Evolutionary conservation across 2,329 filamentous ascomycete species (phyloP), one percentile per base, ranked within the genome.

Genomic region (Aureobasidium sp.): DNA sequence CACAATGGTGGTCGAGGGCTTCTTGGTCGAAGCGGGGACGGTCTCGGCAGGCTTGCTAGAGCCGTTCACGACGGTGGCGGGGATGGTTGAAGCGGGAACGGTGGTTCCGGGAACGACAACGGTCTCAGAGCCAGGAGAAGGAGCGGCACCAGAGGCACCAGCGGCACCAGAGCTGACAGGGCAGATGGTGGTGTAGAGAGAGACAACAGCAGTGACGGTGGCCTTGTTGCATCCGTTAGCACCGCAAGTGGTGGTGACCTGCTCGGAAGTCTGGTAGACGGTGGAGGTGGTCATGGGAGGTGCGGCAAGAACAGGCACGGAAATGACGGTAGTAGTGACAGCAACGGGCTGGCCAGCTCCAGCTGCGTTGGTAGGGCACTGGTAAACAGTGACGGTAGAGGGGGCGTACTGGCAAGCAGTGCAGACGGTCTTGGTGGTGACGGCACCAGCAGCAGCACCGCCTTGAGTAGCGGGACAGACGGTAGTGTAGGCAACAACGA

Each of bases 151-250:
- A 12, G 36, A 37, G 12, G 39, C 39, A 26, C 26, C 27, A 17
- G 51, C 20, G 4, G n/a, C 20, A 3, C 36, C 52, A 37, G 57
- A 43, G 47, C 44, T 62, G 26, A 36, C 41, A 8, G 61, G 61
- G 61, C 61, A 63, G 43, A 63, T 44, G 9, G 61, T 63, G 61
- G 61, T 63, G 61, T 63, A 63, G 17, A 51, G 43, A 27, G 34
- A 29, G n/a, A 63, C 44, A 13, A 57, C 61, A n/a, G 44, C 52
- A 17, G 61, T 63, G 24, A 63, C 61, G 26, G 59, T 62, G 29
- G 27, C 39, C 53, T 57, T 57, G 53, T n/a, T n/a, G 53, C 51
- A 55, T 55, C 53, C 53, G 53, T 57, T 57, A n/a, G 53, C 51
- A 36, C 51, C 37, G 37, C 51, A 57, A 26, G 53, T 46, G 10